Base-by-base conservation (phyloP, 2,329 filamentous ascomycete species). In the Dryadomyces quercus-mongolicae region DNA sequence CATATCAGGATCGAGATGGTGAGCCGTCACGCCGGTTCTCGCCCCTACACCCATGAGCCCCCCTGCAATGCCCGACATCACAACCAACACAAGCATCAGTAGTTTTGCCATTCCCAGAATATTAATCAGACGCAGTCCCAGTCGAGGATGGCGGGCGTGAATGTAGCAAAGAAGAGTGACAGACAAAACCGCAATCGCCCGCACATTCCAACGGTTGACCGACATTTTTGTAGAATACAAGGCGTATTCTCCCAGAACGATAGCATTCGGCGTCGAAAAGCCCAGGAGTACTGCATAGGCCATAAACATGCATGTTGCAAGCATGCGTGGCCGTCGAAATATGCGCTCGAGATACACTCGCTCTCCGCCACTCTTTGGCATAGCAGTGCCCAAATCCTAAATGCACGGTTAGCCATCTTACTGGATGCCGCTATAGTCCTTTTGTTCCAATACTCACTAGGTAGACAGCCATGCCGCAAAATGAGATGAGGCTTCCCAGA, bases 291-390 rank as follows among this genome's bases (percentile, higher is more conserved):
- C 68, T 5, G 71, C 71, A 52, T 77, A 76, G 2, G 73, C 67
- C 60, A 75, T 76, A 60, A 74, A 77, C 66, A 74, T 74, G 55
- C 74, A 76, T 8, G 75, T 79, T 4, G 70, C 74, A 6, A 77
- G 66, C 65, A 75, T 79, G 54, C 67, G 70, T 31, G 77, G 77
- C 20, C 68, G 71, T 49, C 65, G 68, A 61, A 73, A 78, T 40
- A 77, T 74, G 42, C 75, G 73, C 64, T 78, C 75, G 45, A 78
- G 71, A 60, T 78, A 78, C 43, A 76, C 72, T 51, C 74, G 71
- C 59, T 77, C 75, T n/a, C 75, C 74, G 42, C 75, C 75, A 15
- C 68, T 71, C 22, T 66, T 63, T 7, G 73, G 72, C 12, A 75
- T 67, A 18, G 70, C 70, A 4, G 66, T 70, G 40, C 72, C 73